Evolutionary conservation across 495 filamentous ascomycete species (phyloP).

Genomic region (Cladorrhinum samala): DNA sequence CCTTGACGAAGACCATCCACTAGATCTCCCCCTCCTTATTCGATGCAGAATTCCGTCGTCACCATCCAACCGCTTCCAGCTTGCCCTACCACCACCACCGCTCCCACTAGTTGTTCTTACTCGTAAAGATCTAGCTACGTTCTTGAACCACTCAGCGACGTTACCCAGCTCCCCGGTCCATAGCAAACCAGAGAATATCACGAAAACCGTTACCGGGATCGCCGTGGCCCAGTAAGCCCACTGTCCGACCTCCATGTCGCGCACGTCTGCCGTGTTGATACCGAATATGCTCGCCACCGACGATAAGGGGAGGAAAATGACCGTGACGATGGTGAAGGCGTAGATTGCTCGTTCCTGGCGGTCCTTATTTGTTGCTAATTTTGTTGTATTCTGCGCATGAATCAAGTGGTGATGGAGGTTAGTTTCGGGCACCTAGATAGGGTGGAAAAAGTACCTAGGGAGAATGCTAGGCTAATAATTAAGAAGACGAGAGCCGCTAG

Average conservation of each 20-base stretch:
- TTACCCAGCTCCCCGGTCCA: constrained; percentile 26
- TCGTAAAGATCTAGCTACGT: too few species aligned
- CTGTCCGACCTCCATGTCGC: constrained; percentile 42
- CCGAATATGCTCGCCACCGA: constrained; percentile 59
- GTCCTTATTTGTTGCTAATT: constrained; percentile 35
- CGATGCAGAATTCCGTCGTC: too few species aligned
- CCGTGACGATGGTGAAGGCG: constrained; percentile 56
- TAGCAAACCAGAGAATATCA: constrained; percentile 31
- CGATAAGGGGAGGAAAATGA: constrained; percentile 56
- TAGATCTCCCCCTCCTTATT: too few species aligned
- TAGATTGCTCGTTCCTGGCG: constrained; percentile 46
- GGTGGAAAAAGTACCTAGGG: background rate
- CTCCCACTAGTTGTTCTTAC: too few species aligned
- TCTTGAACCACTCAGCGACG: constrained; percentile 3
- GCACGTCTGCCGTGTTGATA: constrained; percentile 51
- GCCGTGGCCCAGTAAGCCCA: constrained; percentile 46
- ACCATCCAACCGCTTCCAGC: too few species aligned
- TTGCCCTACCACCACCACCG: too few species aligned
- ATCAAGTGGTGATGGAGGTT: background rate
- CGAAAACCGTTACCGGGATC: constrained; percentile 37
- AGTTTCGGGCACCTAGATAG: background rate
- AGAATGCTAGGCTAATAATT: too few species aligned
- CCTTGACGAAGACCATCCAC: too few species aligned
- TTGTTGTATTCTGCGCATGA: constrained; percentile 27
- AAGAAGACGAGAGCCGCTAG: too few species aligned